A percentile compares a stretch with the other conserved stretches of the same genome.
Conservation (phyloP, 805 yeast genomes). For the Suhomyces xylopsoci region DNA sequence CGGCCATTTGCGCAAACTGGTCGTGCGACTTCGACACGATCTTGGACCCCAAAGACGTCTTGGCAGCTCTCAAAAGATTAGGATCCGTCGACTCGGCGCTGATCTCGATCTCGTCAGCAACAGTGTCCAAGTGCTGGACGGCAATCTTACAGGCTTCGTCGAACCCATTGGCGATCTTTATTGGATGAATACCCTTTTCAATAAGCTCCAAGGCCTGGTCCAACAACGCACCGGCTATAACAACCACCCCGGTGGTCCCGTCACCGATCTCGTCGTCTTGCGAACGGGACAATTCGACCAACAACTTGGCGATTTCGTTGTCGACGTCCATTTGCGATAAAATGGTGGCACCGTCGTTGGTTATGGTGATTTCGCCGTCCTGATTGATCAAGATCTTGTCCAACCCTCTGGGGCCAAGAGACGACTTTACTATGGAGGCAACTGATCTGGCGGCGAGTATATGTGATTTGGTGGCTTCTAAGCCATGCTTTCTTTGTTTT, state of each 20-base stretch:
- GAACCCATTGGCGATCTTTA: slow-evolving; percentile 93
- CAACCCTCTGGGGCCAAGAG: slow-evolving; percentile 97
- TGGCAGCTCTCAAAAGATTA: slow-evolving; percentile 86
- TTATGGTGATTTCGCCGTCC: slow-evolving; percentile 96
- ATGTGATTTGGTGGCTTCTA: slow-evolving; percentile 65
- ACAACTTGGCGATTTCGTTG: slow-evolving; percentile 90
- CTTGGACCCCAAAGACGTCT: slow-evolving; percentile 92
- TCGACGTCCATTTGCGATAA: slow-evolving; percentile 93
- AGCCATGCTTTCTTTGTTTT: slow-evolving; percentile 65
- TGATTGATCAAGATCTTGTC: slow-evolving; percentile 94
- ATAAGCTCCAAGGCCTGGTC: slow-evolving; percentile 94
- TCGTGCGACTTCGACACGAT: slow-evolving; percentile 93
- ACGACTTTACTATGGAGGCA: slow-evolving; percentile 85
- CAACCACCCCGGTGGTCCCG: slow-evolving; percentile 99
- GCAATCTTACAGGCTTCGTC: slow-evolving; percentile 97
- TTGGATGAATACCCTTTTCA: slow-evolving; percentile 96
- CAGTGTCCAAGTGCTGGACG: slow-evolving; percentile 64
- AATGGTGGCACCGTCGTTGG: slow-evolving; percentile 98
- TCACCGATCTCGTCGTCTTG: slow-evolving; percentile 99
- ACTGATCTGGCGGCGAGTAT: slow-evolving; percentile 94
- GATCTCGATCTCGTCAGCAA: slow-evolving; percentile 65
- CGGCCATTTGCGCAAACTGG: slow-evolving; percentile 94
- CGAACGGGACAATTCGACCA: slow-evolving; percentile 89
- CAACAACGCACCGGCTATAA: slow-evolving; percentile 86
- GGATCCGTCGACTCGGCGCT: slow-evolving; percentile 45